Evolutionary conservation across 768 basidiomycete species (phyloP).

Genomic region (Tricholoma bakamatsutake): DNA sequence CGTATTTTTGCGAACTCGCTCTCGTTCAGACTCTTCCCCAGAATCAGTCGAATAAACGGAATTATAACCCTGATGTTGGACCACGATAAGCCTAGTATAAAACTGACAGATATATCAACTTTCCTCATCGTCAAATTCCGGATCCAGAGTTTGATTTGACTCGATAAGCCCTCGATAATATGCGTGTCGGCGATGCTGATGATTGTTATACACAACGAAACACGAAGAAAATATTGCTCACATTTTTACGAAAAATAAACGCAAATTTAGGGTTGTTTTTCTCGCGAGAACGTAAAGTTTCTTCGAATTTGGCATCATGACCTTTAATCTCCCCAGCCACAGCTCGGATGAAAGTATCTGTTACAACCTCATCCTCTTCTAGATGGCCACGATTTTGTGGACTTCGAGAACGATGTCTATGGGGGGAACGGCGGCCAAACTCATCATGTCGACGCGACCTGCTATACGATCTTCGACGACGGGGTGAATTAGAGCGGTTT

Average conservation of each 20-base stretch:
- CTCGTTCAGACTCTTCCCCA: slow-evolving; percentile 88
- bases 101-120: slow-evolving; percentile 6
- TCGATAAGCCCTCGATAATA: slow-evolving; percentile 68
- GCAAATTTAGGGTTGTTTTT: slow-evolving; percentile 75
- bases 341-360: slow-evolving; percentile 80
- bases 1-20: slow-evolving; percentile 67
- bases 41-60: slow-evolving; percentile 91
- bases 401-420: slow-evolving; percentile 45
- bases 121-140: slow-evolving; percentile 82
- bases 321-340: slow-evolving; percentile 83
- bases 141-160: slow-evolving; percentile 44
- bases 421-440: slow-evolving; percentile 40
- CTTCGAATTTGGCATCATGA: slow-evolving; percentile 74
- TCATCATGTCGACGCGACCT: slow-evolving; percentile 18
- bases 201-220: slow-evolving; percentile 2
- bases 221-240: slow-evolving; percentile 24
- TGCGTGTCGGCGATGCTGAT: slow-evolving; percentile 64
- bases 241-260: slow-evolving; percentile 61
- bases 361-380: slow-evolving; percentile 65
- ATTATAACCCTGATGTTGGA: slow-evolving; percentile 62
- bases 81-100: not conserved
- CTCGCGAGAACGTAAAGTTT: slow-evolving; percentile 69
- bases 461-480: slow-evolving; percentile 27
- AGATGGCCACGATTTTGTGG: slow-evolving; percentile 35
- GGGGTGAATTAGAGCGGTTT: slow-evolving; percentile 39